A percentile compares a stretch with the other conserved stretches of the same genome.
phyloP scores from a whole-genome alignment of 352 stramenopile species.

The Phytopythium litorale region DNA sequence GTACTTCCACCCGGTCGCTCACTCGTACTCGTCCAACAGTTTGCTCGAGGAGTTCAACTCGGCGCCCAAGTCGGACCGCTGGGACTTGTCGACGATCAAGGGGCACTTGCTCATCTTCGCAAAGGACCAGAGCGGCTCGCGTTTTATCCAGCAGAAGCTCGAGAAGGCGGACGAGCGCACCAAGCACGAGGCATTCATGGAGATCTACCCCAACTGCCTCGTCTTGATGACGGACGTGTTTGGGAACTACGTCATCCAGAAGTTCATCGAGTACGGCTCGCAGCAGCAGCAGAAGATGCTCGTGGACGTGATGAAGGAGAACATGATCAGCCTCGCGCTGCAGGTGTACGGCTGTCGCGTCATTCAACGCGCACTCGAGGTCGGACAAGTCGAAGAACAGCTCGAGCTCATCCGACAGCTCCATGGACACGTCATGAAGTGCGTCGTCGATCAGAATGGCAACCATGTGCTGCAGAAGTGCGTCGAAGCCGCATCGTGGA shows the following conservation, averaged over 20 bases:
- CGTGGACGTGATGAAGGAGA: slow-evolving; percentile 83
- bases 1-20: slow-evolving; percentile 47
- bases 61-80: slow-evolving; percentile 69
- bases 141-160: slow-evolving; percentile 88
- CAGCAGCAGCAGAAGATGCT: slow-evolving; percentile 85
- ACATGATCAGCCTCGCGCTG: slow-evolving; percentile 94
- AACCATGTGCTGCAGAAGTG: slow-evolving; percentile 99
- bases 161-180: slow-evolving; percentile 75
- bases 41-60: slow-evolving; percentile 83
- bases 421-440: slow-evolving; percentile 84
- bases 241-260: slow-evolving; percentile 99
- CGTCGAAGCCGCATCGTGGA: slow-evolving; percentile 89
- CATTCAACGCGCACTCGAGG: slow-evolving; percentile 92
- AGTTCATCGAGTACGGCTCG: slow-evolving; percentile 95
- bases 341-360: slow-evolving; percentile 97
- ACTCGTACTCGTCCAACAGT: slow-evolving; percentile 66
- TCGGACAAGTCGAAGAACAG: slow-evolving; percentile 70
- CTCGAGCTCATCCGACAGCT: slow-evolving; percentile 78
- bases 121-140: slow-evolving; percentile 78
- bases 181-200: slow-evolving; percentile 74
- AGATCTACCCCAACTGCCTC: slow-evolving; percentile 79
- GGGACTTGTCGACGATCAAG: slow-evolving; percentile 74
- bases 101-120: slow-evolving; percentile 85
- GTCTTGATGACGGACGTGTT: slow-evolving; percentile 94
- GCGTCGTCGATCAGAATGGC: slow-evolving; percentile 97